A percentile compares a stretch with the other conserved stretches of the same genome.
Conservation (phyloP, 805 yeast genomes). For the Ogataea neopini region DNA sequence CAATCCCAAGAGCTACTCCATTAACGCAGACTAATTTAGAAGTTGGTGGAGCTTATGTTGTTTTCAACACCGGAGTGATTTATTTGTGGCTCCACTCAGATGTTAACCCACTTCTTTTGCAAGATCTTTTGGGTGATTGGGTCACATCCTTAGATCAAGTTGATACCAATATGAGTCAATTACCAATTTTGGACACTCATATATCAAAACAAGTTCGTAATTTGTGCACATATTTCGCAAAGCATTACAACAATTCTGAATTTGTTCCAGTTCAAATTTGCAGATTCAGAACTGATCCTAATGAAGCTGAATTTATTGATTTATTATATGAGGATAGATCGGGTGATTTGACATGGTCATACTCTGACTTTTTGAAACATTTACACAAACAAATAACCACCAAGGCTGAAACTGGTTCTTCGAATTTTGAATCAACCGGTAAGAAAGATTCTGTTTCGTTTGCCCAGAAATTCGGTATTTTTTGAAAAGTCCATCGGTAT, state of each 20-base stretch:
- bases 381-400: constrained; percentile 65
- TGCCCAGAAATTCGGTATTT: constrained; percentile 23
- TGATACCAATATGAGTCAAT: constrained; percentile 50
- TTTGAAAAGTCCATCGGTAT: constrained; percentile 9
- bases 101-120: constrained; percentile 63
- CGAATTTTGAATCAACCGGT: constrained; percentile 3
- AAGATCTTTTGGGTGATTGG: constrained; percentile 69
- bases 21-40: constrained; percentile 45
- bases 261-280: constrained; percentile 57
- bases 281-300: constrained; percentile 64
- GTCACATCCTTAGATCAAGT: constrained; percentile 48
- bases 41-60: constrained; percentile 74
- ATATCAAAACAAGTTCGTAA: constrained; percentile 69
- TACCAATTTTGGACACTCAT: constrained; percentile 71
- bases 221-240: constrained; percentile 55
- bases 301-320: constrained; percentile 56
- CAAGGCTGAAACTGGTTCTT: constrained; percentile 37
- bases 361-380: constrained; percentile 64
- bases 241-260: constrained; percentile 38
- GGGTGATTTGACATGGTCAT: constrained; percentile 53
- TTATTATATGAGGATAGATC: constrained; percentile 73
- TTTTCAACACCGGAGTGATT: constrained; percentile 65
- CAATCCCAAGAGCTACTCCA: constrained; percentile 50
- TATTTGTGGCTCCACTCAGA: constrained; percentile 69
- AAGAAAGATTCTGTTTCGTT: constrained; percentile 17